A percentile compares a stretch with the other conserved stretches of the same genome.
Conservation (phyloP, 176 grass and related monocot genomes). For the barley (Hordeum vulgare) region DNA sequence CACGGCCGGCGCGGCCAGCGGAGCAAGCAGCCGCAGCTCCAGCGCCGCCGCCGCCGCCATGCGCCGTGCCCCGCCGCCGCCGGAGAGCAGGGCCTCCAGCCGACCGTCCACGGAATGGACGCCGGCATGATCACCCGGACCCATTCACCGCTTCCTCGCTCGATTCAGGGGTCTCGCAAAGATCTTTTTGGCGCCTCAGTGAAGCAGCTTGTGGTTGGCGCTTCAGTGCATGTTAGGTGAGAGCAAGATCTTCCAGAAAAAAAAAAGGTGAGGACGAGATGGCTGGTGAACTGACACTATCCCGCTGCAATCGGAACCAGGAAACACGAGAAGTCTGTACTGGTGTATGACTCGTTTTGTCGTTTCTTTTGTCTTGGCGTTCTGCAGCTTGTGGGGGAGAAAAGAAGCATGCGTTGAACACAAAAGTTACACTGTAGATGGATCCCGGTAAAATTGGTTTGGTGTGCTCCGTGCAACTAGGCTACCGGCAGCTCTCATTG, state of each 20-base stretch:
- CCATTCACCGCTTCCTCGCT: background rate
- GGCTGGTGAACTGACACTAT: background rate
- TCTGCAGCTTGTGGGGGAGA: background rate
- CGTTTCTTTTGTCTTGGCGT: background rate
- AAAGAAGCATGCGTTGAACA: background rate
- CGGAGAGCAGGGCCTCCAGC: constrained; percentile 50
- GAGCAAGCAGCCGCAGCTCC: constrained; percentile 48
- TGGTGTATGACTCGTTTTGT: background rate
- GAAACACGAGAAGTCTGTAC: background rate
- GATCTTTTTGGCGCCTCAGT: background rate
- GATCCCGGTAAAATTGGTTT: too few species aligned
- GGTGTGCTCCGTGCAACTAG: too few species aligned
- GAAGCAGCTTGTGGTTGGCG: background rate
- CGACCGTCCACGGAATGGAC: background rate
- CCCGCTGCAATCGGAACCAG: background rate
- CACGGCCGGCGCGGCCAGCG: constrained; percentile 48
- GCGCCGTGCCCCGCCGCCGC: constrained; percentile 6
- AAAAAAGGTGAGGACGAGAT: background rate
- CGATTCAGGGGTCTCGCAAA: background rate
- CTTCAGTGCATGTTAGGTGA: background rate
- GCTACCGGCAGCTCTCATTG: too few species aligned
- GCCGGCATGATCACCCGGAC: background rate
- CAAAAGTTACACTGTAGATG: background rate
- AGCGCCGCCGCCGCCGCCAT: constrained; percentile 17
- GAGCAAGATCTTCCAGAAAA: background rate